These are phyloP conservation scores for Monilinia aucupariae DNA, from an alignment of 2,329 filamentous ascomycete species.

Conservation along the genomic window DNA sequence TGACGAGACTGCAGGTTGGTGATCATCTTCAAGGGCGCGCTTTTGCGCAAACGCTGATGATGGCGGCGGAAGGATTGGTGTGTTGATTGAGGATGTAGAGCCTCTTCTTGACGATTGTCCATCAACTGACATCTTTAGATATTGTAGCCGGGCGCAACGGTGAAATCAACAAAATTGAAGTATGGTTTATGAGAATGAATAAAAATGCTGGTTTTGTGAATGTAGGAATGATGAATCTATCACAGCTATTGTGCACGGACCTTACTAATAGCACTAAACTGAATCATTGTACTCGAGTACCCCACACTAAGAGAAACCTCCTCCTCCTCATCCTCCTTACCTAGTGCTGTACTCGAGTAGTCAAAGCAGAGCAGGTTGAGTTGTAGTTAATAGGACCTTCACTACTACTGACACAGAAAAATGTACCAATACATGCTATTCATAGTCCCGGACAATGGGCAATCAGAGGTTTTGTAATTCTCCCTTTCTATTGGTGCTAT, in stretches of 20 bases:
- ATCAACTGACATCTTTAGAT: constrained; percentile 14
- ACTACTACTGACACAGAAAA: too few species aligned
- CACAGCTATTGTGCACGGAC: not conserved
- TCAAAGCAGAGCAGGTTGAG: not conserved
- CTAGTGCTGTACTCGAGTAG: not conserved
- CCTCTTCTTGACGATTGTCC: constrained; percentile 13
- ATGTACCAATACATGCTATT: too few species aligned
- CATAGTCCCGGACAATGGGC: too few species aligned
- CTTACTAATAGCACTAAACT: not conserved
- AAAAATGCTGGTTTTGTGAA: not conserved
- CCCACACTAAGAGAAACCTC: not conserved
- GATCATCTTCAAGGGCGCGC: constrained; percentile 61
- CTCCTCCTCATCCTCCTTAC: too few species aligned
- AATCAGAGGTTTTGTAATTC: not conserved
- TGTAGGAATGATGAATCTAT: constrained; percentile 5
- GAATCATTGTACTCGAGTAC: not conserved
- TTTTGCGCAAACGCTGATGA: constrained; percentile 55
- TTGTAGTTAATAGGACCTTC: not conserved
- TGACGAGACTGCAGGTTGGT: constrained; percentile 65
- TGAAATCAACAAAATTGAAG: not conserved
- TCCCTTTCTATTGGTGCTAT: not conserved
- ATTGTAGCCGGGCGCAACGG: not conserved
- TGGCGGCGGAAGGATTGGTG: constrained; percentile 37
- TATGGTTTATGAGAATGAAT: not conserved
- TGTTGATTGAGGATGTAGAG: constrained; percentile 26